Conservation (phyloP, 129 eudicot species). For the Tanacetum coccineum region DNA sequence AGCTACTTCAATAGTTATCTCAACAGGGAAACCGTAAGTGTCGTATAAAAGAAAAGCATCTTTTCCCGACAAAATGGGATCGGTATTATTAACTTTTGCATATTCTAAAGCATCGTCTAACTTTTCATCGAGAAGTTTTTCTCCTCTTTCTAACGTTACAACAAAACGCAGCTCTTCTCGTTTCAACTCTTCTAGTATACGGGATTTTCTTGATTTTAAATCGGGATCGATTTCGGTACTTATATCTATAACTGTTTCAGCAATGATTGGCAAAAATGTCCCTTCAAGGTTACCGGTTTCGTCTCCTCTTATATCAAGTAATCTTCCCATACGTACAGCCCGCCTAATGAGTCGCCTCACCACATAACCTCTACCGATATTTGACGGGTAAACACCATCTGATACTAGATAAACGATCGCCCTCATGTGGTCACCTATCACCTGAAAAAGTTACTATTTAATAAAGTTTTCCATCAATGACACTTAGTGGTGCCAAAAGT, state of each 20-base stretch:
- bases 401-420: constrained; percentile 85
- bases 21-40: constrained; percentile 91
- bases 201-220: constrained; percentile 48
- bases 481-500: no score
- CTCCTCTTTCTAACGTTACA: constrained; percentile 88
- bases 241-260: constrained; percentile 71
- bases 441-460: constrained; percentile 34
- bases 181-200: constrained; percentile 78
- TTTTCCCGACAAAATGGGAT: constrained; percentile 69
- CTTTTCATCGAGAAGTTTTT: constrained; percentile 79
- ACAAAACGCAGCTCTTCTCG: constrained; percentile 86
- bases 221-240: constrained; percentile 68
- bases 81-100: constrained; percentile 33
- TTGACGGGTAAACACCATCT: constrained; percentile 91
- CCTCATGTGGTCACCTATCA: constrained; percentile 96
- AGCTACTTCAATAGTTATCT: constrained; percentile 88
- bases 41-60: constrained; percentile 87
- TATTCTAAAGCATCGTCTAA: constrained; percentile 49
- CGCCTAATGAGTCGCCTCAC: constrained; percentile 91
- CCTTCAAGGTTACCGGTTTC: constrained; percentile 68
- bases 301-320: constrained; percentile 87
- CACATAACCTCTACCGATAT: constrained; percentile 67
- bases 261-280: constrained; percentile 73
- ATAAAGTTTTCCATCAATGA: no score
- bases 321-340: constrained; percentile 84